Evolutionary conservation across 371 early-diverging fungal species (phyloP).

Genomic region (Ordospora colligata): DNA sequence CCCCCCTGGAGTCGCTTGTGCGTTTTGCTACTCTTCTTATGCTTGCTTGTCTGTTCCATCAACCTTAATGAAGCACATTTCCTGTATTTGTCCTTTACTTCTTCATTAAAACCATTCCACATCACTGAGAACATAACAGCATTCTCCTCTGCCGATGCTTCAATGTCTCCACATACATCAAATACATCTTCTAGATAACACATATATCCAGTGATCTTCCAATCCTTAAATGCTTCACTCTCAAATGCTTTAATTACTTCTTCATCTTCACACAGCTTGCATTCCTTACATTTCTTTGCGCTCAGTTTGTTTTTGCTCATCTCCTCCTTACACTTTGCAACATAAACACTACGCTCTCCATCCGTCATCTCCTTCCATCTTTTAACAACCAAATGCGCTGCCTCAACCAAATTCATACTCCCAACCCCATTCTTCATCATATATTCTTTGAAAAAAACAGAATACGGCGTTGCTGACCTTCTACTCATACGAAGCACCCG

Average conservation of each 20-base stretch:
- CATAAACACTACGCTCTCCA: slow-evolving; percentile 38
- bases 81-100: neutral
- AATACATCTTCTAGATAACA: neutral
- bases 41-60: neutral
- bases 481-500: neutral
- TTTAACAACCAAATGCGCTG: neutral
- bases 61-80: neutral
- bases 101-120: neutral
- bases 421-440: neutral
- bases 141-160: neutral
- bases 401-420: neutral
- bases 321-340: slow-evolving; percentile 22
- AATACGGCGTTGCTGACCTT: neutral
- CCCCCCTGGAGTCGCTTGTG: slow-evolving; percentile 16
- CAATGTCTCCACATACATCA: neutral
- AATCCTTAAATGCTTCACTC: neutral
- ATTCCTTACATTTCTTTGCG: neutral
- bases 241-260: neutral
- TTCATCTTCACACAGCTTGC: neutral
- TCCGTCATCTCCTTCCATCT: slow-evolving; percentile 44
- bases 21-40: neutral
- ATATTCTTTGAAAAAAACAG: neutral
- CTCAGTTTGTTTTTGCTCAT: neutral
- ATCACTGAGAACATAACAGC: neutral
- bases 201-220: neutral